Evolutionary conservation across 2,329 filamentous ascomycete genomes (phyloP).

Genomic region (Fusarium sp.): DNA sequence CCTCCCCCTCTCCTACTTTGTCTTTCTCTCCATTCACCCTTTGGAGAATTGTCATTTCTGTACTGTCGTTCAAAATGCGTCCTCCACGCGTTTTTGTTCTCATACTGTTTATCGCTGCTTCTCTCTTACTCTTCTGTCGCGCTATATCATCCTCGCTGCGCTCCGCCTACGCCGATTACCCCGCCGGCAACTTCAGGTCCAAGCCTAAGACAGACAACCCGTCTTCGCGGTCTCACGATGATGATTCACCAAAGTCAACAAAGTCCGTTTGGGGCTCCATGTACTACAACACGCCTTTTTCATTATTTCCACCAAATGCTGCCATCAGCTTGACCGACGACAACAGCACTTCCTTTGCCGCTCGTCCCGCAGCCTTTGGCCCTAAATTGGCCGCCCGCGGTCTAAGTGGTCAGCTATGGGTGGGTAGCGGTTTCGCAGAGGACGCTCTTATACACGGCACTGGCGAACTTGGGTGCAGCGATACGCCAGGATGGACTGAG

Average conservation of each 20-base stretch:
- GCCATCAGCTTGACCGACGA: constrained; percentile 97
- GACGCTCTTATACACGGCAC: constrained; percentile 76
- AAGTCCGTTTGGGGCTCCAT: constrained; percentile 65
- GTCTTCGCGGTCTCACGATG: constrained; percentile 30
- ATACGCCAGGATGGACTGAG: constrained; percentile 90
- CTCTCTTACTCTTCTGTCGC: constrained; percentile 70
- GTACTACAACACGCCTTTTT: constrained; percentile 82
- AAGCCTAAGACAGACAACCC: constrained; percentile 31
- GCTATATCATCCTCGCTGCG: constrained; percentile 61
- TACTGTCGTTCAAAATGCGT: constrained; percentile 62
- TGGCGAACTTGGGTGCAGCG: constrained; percentile 94
- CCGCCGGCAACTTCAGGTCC: constrained; percentile 47
- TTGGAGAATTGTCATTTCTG: constrained; percentile 20
- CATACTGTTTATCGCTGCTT: constrained; percentile 67
- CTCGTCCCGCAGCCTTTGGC: constrained; percentile 93
- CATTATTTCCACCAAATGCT: constrained; percentile 94
- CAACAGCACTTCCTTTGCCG: constrained; percentile 97
- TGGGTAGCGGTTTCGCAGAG: constrained; percentile 91
- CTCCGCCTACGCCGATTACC: constrained; percentile 49
- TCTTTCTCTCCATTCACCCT: constrained; percentile 11
- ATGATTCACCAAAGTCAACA: constrained; percentile 31
- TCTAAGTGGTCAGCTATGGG: constrained; percentile 91
- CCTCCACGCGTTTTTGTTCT: constrained; percentile 69
- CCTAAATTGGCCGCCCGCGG: constrained; percentile 82
- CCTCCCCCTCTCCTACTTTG: neutral